A percentile compares a stretch with the other conserved stretches of the same genome.
Conservation (phyloP, 2,329 filamentous ascomycete species). For the Fusarium nisikadoi region DNA sequence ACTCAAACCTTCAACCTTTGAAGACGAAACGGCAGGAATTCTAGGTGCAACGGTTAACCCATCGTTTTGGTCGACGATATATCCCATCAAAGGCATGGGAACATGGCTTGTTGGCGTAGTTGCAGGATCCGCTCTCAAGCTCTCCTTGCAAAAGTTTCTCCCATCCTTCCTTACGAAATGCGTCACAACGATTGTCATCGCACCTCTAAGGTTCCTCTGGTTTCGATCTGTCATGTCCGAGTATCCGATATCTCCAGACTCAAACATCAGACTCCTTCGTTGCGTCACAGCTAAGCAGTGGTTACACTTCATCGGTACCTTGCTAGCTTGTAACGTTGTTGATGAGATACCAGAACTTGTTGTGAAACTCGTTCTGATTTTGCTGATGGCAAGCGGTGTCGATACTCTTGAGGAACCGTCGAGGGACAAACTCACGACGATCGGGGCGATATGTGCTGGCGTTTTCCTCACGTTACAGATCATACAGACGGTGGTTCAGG, state of each 20-base stretch:
- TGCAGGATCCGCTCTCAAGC: neutral
- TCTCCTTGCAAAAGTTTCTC: accelerated
- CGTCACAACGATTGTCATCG: accelerated
- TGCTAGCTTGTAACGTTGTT: neutral
- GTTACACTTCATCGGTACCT: neutral
- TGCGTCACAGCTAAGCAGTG: neutral
- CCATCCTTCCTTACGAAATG: accelerated
- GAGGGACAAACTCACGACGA: accelerated
- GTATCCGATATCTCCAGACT: accelerated
- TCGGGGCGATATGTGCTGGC: accelerated
- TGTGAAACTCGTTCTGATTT: neutral
- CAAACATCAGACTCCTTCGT: neutral
- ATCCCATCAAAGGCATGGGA: neutral
- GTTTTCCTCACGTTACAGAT: neutral
- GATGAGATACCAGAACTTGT: neutral
- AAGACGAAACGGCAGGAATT: neutral
- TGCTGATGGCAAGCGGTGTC: neutral
- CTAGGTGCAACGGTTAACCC: neutral
- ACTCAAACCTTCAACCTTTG: accelerated
- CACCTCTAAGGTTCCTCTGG: neutral
- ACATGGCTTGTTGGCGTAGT: neutral
- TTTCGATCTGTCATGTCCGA: neutral
- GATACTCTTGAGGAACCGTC: neutral
- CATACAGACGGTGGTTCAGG: neutral
- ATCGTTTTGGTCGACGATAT: neutral